A percentile compares a stretch with the other conserved stretches of the same genome.
Conservation (phyloP, 1,284 basidiomycete genomes). For the Ustilago nuda region DNA sequence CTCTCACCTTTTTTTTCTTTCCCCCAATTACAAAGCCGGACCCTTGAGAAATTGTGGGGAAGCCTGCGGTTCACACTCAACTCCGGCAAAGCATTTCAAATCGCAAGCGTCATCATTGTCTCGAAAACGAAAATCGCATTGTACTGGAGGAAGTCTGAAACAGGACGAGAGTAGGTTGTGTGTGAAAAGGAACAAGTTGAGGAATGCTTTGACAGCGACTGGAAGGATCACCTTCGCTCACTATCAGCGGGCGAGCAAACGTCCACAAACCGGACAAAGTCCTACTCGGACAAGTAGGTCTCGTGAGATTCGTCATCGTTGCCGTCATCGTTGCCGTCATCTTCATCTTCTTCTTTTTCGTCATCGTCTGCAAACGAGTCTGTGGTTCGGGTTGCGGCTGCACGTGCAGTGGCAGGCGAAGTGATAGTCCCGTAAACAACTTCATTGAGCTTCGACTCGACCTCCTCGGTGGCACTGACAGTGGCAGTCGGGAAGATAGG, state of each 20-base stretch:
- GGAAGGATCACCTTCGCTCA: not conserved
- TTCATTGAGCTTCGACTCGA: conserved; percentile 3
- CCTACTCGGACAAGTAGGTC: conserved; percentile 16
- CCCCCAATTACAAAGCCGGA: conserved; percentile 9
- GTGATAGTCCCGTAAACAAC: not conserved
- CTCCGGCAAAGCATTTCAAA: not conserved
- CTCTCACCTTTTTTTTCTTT: conserved; percentile 5
- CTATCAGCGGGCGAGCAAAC: not conserved
- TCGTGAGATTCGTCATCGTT: conserved; percentile 3
- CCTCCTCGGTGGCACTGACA: not conserved
- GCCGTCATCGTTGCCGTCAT: not conserved
- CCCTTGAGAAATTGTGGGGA: not conserved
- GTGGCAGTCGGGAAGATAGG: conserved; percentile 14
- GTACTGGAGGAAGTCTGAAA: not conserved
- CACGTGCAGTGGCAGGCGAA: not conserved
- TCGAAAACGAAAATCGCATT: not conserved
- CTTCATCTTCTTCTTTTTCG: not conserved
- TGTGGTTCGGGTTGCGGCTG: not conserved
- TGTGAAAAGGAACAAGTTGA: not conserved
- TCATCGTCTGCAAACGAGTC: not conserved
- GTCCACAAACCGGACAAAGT: not conserved
- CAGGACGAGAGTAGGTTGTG: not conserved
- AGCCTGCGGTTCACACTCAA: not conserved
- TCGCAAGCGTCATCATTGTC: not conserved
- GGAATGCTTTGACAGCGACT: not conserved